A percentile compares a stretch with the other conserved stretches of the same genome.
phyloP scores from a whole-genome alignment of 345 rosid genomes.

The Kandelia obovata region DNA sequence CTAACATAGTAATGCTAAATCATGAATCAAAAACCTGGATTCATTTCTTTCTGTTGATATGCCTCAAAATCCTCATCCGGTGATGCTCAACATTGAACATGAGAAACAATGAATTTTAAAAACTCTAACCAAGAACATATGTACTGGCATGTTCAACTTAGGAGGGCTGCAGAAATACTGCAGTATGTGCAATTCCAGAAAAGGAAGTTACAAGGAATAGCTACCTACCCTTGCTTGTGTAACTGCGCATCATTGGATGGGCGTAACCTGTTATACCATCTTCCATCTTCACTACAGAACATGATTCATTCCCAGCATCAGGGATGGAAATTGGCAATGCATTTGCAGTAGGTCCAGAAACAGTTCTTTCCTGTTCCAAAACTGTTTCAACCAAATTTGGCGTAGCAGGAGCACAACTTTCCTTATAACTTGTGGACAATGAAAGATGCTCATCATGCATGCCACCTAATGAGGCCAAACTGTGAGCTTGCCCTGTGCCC shows the following conservation, averaged over 20 bases:
- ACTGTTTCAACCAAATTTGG: constrained; percentile 18
- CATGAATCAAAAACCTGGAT: too few relatives aligned
- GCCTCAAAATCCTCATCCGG: not conserved
- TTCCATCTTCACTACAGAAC: constrained; percentile 21
- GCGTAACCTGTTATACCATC: constrained; percentile 25
- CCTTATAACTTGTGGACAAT: constrained; percentile 27
- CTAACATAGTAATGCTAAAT: too few relatives aligned
- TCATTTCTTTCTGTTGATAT: too few relatives aligned
- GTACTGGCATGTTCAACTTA: not conserved
- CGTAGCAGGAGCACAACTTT: constrained; percentile 20
- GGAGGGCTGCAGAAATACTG: constrained; percentile 1
- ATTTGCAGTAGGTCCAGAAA: constrained; percentile 23
- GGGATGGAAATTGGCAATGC: constrained; percentile 12
- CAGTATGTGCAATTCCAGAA: constrained; percentile 4
- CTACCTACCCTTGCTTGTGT: constrained; percentile 28
- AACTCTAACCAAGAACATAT: not conserved
- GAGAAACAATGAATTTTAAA: too few relatives aligned
- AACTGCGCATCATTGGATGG: constrained; percentile 20
- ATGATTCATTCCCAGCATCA: constrained; percentile 29
- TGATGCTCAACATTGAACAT: too few relatives aligned
- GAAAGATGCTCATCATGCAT: constrained; percentile 35
- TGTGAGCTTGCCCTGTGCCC: constrained; percentile 24
- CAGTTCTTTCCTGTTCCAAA: constrained; percentile 25
- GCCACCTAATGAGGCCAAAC: constrained; percentile 29
- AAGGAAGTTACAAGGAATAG: constrained; percentile 6